phyloP scores from a whole-genome alignment of 106 monocot genomes.

The Agapanthus africanus region DNA sequence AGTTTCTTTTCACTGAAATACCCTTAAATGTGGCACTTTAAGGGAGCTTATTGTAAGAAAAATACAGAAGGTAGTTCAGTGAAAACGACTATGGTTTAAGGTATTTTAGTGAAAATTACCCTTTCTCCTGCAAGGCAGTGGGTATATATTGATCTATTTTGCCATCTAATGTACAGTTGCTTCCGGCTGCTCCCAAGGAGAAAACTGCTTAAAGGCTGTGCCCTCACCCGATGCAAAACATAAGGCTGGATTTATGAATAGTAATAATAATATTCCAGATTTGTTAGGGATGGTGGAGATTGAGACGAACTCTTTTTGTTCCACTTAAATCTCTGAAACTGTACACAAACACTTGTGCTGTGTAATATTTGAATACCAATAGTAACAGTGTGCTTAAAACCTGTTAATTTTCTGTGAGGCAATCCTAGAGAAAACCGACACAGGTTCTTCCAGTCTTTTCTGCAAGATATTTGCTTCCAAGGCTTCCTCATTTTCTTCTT shows the following conservation, averaged over 20 bases:
- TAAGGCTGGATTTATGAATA: too few relatives aligned
- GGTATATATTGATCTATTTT: not conserved
- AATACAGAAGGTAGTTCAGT: too few relatives aligned
- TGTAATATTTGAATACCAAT: too few relatives aligned
- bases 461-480: too few relatives aligned
- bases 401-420: too few relatives aligned
- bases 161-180: constrained; percentile 41
- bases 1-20: not conserved
- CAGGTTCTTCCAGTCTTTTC: too few relatives aligned
- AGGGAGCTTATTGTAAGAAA: not conserved
- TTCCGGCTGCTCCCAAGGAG: constrained; percentile 58
- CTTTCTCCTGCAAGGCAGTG: not conserved
- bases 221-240: too few relatives aligned
- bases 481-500: too few relatives aligned
- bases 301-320: not conserved
- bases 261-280: constrained; percentile 6
- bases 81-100: too few relatives aligned
- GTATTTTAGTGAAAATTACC: constrained; percentile 2
- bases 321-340: not conserved
- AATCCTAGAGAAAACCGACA: too few relatives aligned
- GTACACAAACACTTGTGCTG: not conserved
- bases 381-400: too few relatives aligned
- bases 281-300: not conserved
- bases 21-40: not conserved
- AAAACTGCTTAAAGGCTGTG: constrained; percentile 37